phyloP scores from a whole-genome alignment of 805 yeast genomes.

The Lipomyces starkeyi region DNA sequence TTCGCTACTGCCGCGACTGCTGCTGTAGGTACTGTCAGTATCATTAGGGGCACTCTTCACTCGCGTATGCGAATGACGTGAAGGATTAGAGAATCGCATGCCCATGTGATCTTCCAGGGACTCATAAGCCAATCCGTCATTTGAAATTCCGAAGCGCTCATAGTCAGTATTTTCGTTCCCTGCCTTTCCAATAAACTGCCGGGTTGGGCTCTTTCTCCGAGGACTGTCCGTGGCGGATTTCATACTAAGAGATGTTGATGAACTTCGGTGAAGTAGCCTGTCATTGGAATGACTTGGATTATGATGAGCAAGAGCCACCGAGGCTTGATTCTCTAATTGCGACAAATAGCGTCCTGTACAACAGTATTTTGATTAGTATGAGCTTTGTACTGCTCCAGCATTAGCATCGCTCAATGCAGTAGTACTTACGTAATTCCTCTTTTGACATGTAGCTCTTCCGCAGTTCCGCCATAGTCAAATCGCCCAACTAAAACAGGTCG shows the following conservation, averaged over 20 bases:
- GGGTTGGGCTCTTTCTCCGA: not conserved
- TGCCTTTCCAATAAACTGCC: slow-evolving; percentile 18
- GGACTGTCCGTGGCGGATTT: not conserved
- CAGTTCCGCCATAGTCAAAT: slow-evolving; percentile 14
- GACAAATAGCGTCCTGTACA: slow-evolving; percentile 24
- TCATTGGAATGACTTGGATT: not conserved
- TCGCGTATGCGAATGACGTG: not conserved
- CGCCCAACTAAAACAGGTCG: not conserved
- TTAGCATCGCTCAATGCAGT: no score
- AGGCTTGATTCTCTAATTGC: slow-evolving; percentile 24
- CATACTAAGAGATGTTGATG: not conserved
- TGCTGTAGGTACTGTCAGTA: slow-evolving; percentile 7
- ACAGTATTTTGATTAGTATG: not conserved
- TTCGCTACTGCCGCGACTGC: not conserved
- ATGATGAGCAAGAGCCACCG: slow-evolving; percentile 2
- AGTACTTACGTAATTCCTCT: slow-evolving; percentile 29
- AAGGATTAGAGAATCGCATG: not conserved
- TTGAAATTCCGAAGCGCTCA: not conserved
- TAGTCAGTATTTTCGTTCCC: slow-evolving; percentile 9
- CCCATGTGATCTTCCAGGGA: not conserved
- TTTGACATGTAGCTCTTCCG: slow-evolving; percentile 26
- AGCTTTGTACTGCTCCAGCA: not conserved
- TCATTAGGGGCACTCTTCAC: slow-evolving; percentile 10
- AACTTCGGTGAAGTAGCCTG: not conserved
- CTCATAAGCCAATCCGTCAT: not conserved